Evolutionary conservation across 495 filamentous ascomycete genomes (phyloP).

Genomic region (Arthonia radiata): DNA sequence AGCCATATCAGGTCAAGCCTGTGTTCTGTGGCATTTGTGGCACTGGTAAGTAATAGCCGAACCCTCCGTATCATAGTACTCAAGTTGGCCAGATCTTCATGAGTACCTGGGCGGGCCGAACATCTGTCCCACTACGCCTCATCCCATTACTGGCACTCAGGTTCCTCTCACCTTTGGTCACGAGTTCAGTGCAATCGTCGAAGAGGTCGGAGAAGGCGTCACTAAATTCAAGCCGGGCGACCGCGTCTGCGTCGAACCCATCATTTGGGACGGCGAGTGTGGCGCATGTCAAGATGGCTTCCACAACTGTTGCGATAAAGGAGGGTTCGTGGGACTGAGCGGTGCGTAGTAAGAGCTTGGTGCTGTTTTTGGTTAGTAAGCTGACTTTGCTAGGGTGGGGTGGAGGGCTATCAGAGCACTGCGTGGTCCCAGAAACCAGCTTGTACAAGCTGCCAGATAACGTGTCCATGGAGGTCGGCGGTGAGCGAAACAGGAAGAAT

Average conservation of each 20-base stretch:
- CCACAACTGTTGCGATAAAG: conserved; percentile 29
- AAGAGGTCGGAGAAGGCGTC: conserved; percentile 31
- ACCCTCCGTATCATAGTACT: background rate
- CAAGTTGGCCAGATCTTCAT: conserved; percentile 24
- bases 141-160: conserved; percentile 29
- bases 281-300: conserved; percentile 22
- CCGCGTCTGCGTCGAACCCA: conserved; percentile 31
- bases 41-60: conserved; percentile 13
- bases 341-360: conserved; percentile 12
- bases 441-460: conserved; percentile 21
- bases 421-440: conserved; percentile 22
- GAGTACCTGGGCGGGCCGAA: conserved; percentile 31
- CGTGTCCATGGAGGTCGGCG: conserved; percentile 24
- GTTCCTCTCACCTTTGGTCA: conserved; percentile 36
- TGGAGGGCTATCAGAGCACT: conserved; percentile 31
- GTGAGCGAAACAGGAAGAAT: no score
- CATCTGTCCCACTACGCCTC: conserved; percentile 29
- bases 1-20: conserved; percentile 21
- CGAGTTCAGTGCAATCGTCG: conserved; percentile 32
- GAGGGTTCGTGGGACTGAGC: conserved; percentile 35
- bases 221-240: conserved; percentile 25
- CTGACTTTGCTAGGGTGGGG: conserved; percentile 20
- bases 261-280: conserved; percentile 32
- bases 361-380: conserved; percentile 1
- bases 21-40: conserved; percentile 35